These are phyloP conservation scores for Kwoniella europaea DNA, from an alignment of 768 basidiomycete species.

Conservation along the genomic window DNA sequence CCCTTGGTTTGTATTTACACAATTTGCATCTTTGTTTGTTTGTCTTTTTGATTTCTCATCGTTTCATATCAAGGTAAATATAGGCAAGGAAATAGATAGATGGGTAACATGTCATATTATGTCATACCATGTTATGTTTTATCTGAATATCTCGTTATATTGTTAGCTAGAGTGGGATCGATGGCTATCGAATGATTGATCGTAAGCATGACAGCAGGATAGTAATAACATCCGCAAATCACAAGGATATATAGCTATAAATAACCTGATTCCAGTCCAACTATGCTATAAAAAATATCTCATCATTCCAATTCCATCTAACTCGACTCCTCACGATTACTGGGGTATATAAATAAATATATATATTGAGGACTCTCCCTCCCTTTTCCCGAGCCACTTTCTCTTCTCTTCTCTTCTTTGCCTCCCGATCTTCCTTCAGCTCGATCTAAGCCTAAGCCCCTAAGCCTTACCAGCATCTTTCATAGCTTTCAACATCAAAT, in stretches of 20 bases:
- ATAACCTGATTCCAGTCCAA: neutral
- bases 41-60: too few species aligned
- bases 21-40: neutral
- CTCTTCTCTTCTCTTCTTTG: neutral
- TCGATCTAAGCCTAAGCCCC: too few species aligned
- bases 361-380: neutral
- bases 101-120: neutral
- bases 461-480: slow-evolving; percentile 51
- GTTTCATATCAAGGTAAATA: too few species aligned
- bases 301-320: too few species aligned
- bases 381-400: slow-evolving; percentile 20
- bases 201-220: too few species aligned
- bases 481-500: slow-evolving; percentile 78
- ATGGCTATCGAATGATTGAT: too few species aligned
- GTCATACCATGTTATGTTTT: neutral
- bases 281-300: neutral
- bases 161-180: too few species aligned
- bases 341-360: too few species aligned
- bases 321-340: too few species aligned
- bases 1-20: neutral
- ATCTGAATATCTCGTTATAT: too few species aligned
- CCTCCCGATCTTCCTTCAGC: too few species aligned
- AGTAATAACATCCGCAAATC: neutral
- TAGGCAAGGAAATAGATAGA: neutral
- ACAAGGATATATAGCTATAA: too few species aligned